Evolutionary conservation across 805 yeast species (phyloP), one percentile per base, ranked within the genome.

Genomic region (Phaffomyces opuntiae): DNA sequence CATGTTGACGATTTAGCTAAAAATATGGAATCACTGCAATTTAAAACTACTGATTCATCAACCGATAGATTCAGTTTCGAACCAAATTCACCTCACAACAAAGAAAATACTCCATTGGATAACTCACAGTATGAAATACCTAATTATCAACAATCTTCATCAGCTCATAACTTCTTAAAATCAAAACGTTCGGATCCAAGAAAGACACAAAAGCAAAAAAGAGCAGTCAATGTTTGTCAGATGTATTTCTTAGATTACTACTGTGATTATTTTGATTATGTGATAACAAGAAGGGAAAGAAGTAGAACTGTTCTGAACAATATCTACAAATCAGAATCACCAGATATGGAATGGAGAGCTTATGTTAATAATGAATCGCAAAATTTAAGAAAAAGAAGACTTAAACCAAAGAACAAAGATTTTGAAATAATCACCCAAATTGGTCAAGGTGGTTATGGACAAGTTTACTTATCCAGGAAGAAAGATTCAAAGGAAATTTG

Each of bases 391-490:
- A 88, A 88, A 62, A 78, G 97, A 60, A 78, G 99, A 61, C 73
- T 88, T 48, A 87, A 88, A 65, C 96, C 97, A 33, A 87, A 84
- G 62, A 93, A 90, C 61, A 90, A 90, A 55, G 99, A 93, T 65
- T 93, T 93, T 62, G 95, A 89, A 62, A 87, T 91, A 72, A 83
- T 93, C 53, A 93, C 99, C 1, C 99, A 93, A 69, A 97, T 93
- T 31, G 99, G 99, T 13, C 99, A 93, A 70, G 99, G 99, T 60
- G 99, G 99, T 4, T 93, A 93, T 61, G 99, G 99, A 24, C 97
- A 93, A 67, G 99, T 93, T n/a, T 93, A 87, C 58, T 69, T 93
- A 51, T 97, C 99, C 1, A 78, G 90, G 54, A 93, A 93, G 72
- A 83, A 81, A 54, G 99, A 93, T 60, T 89, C 98, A 1, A 80